Evolutionary conservation across 345 rosid genomes (phyloP), one percentile per base, ranked within the genome.

Genomic region (Ceriops decandra): DNA sequence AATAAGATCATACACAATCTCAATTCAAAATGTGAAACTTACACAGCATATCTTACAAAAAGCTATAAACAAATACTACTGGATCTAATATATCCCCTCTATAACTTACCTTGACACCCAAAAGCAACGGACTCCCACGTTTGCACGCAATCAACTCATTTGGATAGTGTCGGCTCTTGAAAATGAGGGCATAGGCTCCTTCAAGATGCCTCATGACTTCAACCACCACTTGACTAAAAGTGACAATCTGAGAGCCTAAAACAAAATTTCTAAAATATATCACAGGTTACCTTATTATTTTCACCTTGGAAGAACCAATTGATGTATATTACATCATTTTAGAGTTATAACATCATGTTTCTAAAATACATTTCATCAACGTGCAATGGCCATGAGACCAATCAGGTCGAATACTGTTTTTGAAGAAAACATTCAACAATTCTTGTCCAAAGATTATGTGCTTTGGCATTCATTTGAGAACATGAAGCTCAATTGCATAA

Each of bases 141-240:
- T 88, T 95, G 87, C 99, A 91, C 3, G 99, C 97, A 71, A 95
- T 81, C 73, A 95, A 82, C 86, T 95, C 97, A 68, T 95, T 88
- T 27, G 95, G 97, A 79, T 95, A 95, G 73, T 90, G 97, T 63
- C 77, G 72, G 76, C 99, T 95, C 82, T 91, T 95, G 73, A 95
- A 91, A 24, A 91, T 81, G 74, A 95, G 99, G 63, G 99, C 99
- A 82, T 91, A 95, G 52, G 99, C 99, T 73, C 99, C 99, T 73
- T 91, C 99, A 67, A 95, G 95, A 72, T 88, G 97, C 72, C 93
- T 85, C 92, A 95, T 87, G 69, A 95, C 96, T 83, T 95, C 99
- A 70, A 88, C 81, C 32, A 95, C 97, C 78, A 95, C 97, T 77
- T 91, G 91, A 79, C 91, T 82, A 79, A 95, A 95, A 52, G 93